These are phyloP conservation scores for Eleusine coracana DNA, from an alignment of 176 grass and related monocot species.

Conservation along the genomic window DNA sequence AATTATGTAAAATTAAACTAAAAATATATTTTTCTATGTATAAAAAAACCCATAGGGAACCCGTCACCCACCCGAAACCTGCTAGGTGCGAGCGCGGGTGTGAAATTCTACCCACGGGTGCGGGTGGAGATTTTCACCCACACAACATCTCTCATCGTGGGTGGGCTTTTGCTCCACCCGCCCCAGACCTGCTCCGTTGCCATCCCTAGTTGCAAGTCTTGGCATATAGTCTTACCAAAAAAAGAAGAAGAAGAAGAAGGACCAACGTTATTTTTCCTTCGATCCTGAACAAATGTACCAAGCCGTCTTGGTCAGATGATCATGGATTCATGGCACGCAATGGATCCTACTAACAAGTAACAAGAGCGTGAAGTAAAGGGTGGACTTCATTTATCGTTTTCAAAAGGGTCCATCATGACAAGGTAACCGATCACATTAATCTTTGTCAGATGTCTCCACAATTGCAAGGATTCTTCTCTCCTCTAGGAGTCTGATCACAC, in stretches of 20 bases:
- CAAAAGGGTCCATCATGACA: neutral
- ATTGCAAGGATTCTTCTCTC: slow-evolving; percentile 24
- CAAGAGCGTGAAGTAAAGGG: neutral
- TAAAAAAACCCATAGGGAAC: too few relatives aligned
- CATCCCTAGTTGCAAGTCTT: too few relatives aligned
- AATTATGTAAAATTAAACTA: too few relatives aligned
- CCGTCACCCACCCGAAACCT: too few relatives aligned
- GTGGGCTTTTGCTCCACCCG: too few relatives aligned
- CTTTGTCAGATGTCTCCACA: neutral
- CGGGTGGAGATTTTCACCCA: too few relatives aligned
- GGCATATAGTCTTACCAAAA: neutral
- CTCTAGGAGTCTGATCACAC: neutral
- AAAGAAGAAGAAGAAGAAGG: neutral
- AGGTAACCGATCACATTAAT: slow-evolving; percentile 3
- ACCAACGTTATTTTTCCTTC: neutral
- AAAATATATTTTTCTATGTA: too few relatives aligned
- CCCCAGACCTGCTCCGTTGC: too few relatives aligned
- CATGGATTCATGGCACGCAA: neutral
- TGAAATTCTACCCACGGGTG: too few relatives aligned
- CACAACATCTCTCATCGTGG: too few relatives aligned
- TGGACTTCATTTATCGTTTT: neutral
- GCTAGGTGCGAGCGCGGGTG: too few relatives aligned
- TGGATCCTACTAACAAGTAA: slow-evolving; percentile 13
- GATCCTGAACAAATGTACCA: neutral
- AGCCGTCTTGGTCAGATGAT: slow-evolving; percentile 1